phyloP scores from a whole-genome alignment of 2,329 filamentous ascomycete genomes.

The Lanzia echinophila region DNA sequence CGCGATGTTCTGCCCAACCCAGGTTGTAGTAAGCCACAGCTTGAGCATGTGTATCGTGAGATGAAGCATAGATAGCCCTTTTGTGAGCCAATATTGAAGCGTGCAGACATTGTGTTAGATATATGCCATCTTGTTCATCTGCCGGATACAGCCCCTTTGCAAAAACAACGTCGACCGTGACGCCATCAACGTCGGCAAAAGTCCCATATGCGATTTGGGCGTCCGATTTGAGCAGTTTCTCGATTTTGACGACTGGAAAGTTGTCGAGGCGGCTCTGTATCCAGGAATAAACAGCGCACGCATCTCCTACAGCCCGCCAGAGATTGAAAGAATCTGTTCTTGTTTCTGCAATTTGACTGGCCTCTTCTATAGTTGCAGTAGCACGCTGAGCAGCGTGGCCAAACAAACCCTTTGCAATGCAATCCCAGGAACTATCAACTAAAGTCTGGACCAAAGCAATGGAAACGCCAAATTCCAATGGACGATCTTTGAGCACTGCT shows the following conservation, averaged over 20 bases:
- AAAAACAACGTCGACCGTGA: conserved; percentile 38
- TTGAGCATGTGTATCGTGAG: conserved; percentile 75
- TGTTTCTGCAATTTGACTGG: conserved; percentile 51
- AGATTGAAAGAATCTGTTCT: conserved; percentile 77
- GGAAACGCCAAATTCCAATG: conserved; percentile 75
- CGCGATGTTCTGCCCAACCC: conserved; percentile 85
- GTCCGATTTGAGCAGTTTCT: conserved; percentile 50
- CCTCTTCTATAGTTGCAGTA: conserved; percentile 60
- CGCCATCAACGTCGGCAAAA: conserved; percentile 63
- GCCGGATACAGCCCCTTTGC: conserved; percentile 29
- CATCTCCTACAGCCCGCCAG: conserved; percentile 89
- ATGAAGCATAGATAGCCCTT: conserved; percentile 66
- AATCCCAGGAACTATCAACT: conserved; percentile 72
- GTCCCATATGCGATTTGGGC: conserved; percentile 49
- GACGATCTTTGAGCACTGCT: conserved; percentile 60
- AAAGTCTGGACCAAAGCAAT: conserved; percentile 85
- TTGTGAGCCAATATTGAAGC: conserved; percentile 82
- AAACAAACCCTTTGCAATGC: conserved; percentile 76
- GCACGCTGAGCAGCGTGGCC: conserved; percentile 73
- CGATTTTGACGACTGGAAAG: conserved; percentile 55
- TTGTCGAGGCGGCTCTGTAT: conserved; percentile 61
- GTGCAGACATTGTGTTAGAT: conserved; percentile 55
- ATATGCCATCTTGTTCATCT: conserved; percentile 30
- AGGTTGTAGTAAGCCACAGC: conserved; percentile 97
- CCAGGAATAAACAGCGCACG: conserved; percentile 75